Percentiles rank a stretch among this genome's conserved stretches.
Conservation (phyloP, 2,329 filamentous ascomycete genomes). For the Drechslera avenae region DNA sequence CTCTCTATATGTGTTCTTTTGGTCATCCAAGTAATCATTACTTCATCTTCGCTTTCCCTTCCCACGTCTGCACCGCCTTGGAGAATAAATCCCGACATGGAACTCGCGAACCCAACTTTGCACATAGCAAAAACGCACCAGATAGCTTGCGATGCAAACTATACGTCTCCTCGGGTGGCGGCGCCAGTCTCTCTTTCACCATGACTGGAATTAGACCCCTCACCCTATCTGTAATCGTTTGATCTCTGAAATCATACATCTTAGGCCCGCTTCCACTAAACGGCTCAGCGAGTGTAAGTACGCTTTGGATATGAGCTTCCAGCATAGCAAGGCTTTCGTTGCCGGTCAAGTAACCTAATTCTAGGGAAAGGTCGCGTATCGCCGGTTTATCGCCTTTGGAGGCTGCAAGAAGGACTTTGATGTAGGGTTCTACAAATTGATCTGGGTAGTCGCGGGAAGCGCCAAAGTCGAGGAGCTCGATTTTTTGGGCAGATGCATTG, state of each 20-base stretch:
- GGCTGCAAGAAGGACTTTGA: slow-evolving; percentile 79
- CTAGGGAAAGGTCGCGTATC: slow-evolving; percentile 71
- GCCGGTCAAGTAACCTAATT: slow-evolving; percentile 90
- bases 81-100: slow-evolving; percentile 80
- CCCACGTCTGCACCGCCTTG: slow-evolving; percentile 53
- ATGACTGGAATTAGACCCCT: slow-evolving; percentile 88
- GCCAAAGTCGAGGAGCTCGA: slow-evolving; percentile 95
- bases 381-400: slow-evolving; percentile 68
- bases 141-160: slow-evolving; percentile 93
- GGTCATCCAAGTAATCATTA: background rate
- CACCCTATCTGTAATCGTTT: slow-evolving; percentile 96
- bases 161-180: slow-evolving; percentile 97
- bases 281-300: slow-evolving; percentile 89
- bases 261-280: slow-evolving; percentile 76
- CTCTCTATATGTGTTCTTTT: no score
- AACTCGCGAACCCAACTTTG: slow-evolving; percentile 81
- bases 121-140: slow-evolving; percentile 92
- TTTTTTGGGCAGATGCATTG: slow-evolving; percentile 70
- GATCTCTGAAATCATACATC: slow-evolving; percentile 88
- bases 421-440: slow-evolving; percentile 79
- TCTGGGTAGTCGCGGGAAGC: slow-evolving; percentile 85
- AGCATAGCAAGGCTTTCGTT: slow-evolving; percentile 85
- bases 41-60: slow-evolving; percentile 23
- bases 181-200: slow-evolving; percentile 84
- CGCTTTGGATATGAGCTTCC: slow-evolving; percentile 84